Evolutionary conservation across 202 grass and related monocot species (phyloP).

Genomic region (Carex sylvatica): DNA sequence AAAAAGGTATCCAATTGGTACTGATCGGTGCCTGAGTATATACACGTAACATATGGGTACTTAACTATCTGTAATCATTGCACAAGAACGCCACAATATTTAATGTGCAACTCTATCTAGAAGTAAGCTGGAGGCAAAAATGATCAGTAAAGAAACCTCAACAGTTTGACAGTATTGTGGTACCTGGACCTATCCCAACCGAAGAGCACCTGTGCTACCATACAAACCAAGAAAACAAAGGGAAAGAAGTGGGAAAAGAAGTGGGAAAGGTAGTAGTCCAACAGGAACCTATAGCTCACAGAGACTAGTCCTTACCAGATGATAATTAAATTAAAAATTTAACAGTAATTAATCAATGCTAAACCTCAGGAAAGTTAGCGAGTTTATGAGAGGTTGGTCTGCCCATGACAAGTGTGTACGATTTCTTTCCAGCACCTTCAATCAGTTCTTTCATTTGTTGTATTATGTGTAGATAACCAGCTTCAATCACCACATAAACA

Average conservation of each 20-base stretch:
- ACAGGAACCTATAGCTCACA: not conserved
- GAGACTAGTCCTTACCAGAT: not conserved
- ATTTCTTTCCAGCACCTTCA: slow-evolving; percentile 82
- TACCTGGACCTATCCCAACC: not conserved
- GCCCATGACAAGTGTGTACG: slow-evolving; percentile 92
- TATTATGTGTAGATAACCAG: slow-evolving; percentile 90
- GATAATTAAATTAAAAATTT: slow-evolving; percentile 12
- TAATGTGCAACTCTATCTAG: not conserved
- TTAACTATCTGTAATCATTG: not conserved
- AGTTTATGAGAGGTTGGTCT: slow-evolving; percentile 86
- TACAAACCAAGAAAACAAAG: not conserved
- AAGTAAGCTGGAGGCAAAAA: not conserved
- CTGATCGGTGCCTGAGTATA: not conserved
- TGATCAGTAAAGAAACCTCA: not conserved
- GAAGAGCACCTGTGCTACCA: slow-evolving; percentile 7
- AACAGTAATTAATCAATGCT: slow-evolving; percentile 8
- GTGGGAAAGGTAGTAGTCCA: not conserved
- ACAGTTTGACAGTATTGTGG: not conserved
- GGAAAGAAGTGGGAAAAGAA: not conserved
- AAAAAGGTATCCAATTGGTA: not conserved
- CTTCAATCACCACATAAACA: slow-evolving; percentile 40
- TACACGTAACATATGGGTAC: not conserved
- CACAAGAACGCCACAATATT: not conserved
- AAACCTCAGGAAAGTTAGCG: slow-evolving; percentile 93
- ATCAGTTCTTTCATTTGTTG: slow-evolving; percentile 94